These are phyloP conservation scores for Arbutus unedo DNA, from an alignment of 148 eudicot genomes.

Conservation along the genomic window DNA sequence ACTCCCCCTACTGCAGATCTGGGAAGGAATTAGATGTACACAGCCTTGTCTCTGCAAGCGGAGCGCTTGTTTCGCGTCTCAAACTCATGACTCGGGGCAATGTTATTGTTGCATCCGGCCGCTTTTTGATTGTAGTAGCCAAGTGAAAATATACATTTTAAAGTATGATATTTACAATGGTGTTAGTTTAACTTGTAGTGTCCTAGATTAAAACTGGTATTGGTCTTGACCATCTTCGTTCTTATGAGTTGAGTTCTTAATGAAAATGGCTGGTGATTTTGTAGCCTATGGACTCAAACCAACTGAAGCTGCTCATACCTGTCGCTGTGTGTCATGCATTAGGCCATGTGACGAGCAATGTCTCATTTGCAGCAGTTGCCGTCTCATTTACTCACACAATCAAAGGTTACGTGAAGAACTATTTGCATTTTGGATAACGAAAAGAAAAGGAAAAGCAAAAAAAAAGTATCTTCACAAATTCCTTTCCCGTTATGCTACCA, in stretches of 20 bases:
- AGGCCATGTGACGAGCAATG: slow-evolving; percentile 96
- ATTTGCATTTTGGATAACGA: not conserved
- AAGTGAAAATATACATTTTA: not conserved
- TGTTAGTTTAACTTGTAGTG: not conserved
- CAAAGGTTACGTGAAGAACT: slow-evolving; percentile 56
- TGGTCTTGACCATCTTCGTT: not conserved
- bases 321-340: slow-evolving; percentile 91
- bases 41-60: too few relatives aligned
- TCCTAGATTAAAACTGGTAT: not conserved
- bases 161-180: not conserved
- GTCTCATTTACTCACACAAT: slow-evolving; percentile 98
- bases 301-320: slow-evolving; percentile 85
- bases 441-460: not conserved
- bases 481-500: not conserved
- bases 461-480: not conserved
- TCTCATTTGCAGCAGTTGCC: slow-evolving; percentile 98
- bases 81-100: too few relatives aligned
- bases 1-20: too few relatives aligned
- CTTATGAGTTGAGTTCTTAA: not conserved
- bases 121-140: not conserved
- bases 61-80: too few relatives aligned
- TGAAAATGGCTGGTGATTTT: slow-evolving; percentile 20
- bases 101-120: too few relatives aligned
- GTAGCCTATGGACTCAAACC: slow-evolving; percentile 85
- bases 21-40: too few relatives aligned